Evolutionary conservation across 768 basidiomycete species (phyloP), one percentile per base, ranked within the genome.

Genomic region (Kwoniella sp.): DNA sequence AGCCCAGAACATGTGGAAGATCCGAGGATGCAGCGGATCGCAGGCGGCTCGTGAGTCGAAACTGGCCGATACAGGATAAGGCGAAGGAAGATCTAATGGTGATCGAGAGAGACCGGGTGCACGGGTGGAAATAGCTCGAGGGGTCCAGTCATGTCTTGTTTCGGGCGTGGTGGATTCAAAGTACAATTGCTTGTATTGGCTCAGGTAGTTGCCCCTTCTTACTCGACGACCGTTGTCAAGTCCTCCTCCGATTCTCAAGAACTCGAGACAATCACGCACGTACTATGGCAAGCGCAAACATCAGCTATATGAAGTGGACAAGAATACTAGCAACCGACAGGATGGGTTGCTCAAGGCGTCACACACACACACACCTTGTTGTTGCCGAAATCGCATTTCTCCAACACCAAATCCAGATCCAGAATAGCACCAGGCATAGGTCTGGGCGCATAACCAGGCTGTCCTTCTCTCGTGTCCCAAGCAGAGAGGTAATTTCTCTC

Each of bases 1-100:
- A 1, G 94, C 91, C 95, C 96, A 98, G 84, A 96, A 99, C 89
- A 97, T 96, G 82, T 99, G 96, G 84, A 95, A 98, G 31, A 97
- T 82, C 37, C 90, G 87, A 5, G 93, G 90, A 73, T 89, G 87
- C 70, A 91, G 89, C 0, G 88, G 85, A 74, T 96, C 92, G 81
- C 96, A 99, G 1, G 88, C 84, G 1, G 82, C 78, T 8, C 45
- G 38, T 2, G 77, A 65, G 29, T 78, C 73, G 58, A 75, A 73
- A 17, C 68, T 64, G 3, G 68, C 55, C 22, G 68, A 56, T 12
- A 73, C 68, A 17, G 76, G 69, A n/a, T 73, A 56, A n/a, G 76
- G 77, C 3, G 70, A 58, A 1, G 68, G 67, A 15, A 82, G 69
- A 17, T 25, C 38, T 4, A 82, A 65, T 2, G 75, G 67, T 20